These are phyloP conservation scores for Phytophthora quininea DNA, from an alignment of 352 stramenopile species.

Conservation along the genomic window DNA sequence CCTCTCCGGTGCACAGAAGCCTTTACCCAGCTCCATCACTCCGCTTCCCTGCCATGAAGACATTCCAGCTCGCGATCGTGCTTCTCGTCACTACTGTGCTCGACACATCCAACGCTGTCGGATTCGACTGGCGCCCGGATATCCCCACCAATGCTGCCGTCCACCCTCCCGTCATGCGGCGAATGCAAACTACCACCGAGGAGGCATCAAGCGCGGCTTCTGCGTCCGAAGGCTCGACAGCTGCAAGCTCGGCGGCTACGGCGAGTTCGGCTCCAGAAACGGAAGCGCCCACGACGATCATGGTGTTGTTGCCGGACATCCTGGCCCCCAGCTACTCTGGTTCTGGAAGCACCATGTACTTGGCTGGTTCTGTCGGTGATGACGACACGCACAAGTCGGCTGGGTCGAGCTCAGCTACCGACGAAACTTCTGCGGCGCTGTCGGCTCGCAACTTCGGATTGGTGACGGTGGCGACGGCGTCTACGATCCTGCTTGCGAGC, in stretches of 20 bases:
- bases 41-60: slow-evolving; percentile 32
- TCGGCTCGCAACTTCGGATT: slow-evolving; percentile 19
- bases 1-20: slow-evolving; percentile 8
- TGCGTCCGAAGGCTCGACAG: slow-evolving; percentile 16
- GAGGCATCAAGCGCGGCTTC: slow-evolving; percentile 18
- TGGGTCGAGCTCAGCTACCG: slow-evolving; percentile 15
- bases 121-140: slow-evolving; percentile 36
- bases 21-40: neutral
- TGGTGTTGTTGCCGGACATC: slow-evolving; percentile 60
- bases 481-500: slow-evolving; percentile 19
- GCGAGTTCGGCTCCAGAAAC: slow-evolving; percentile 24
- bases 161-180: slow-evolving; percentile 22
- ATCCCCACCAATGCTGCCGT: slow-evolving; percentile 20
- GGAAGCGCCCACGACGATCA: slow-evolving; percentile 55
- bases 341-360: slow-evolving; percentile 55
- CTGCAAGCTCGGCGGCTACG: slow-evolving; percentile 17
- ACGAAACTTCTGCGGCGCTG: slow-evolving; percentile 20
- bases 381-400: slow-evolving; percentile 27
- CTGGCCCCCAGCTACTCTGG: slow-evolving; percentile 50
- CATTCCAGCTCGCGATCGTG: slow-evolving; percentile 28
- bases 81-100: slow-evolving; percentile 25
- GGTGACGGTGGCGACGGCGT: slow-evolving; percentile 16
- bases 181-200: slow-evolving; percentile 32
- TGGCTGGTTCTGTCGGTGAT: slow-evolving; percentile 26
- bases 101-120: slow-evolving; percentile 15